phyloP scores from a whole-genome alignment of 1,284 basidiomycete species.

The Apiotrichum brassicae region DNA sequence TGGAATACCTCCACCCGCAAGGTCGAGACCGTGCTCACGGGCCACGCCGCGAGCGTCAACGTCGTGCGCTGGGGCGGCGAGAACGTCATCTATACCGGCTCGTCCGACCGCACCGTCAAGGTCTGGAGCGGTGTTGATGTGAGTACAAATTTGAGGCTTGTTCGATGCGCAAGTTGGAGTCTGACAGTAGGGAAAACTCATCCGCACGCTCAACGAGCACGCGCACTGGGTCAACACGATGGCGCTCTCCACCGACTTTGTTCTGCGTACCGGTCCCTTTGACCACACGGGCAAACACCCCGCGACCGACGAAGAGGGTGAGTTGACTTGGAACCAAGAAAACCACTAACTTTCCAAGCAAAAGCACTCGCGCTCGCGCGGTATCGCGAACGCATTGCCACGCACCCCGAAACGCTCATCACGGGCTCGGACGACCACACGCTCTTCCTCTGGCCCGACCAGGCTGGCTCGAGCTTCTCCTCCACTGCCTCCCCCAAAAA shows the following conservation, averaged over 20 bases:
- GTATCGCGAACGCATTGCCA: constrained; percentile 62
- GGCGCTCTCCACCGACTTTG: constrained; percentile 89
- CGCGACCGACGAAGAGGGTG: constrained; percentile 66
- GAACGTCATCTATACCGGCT: constrained; percentile 87
- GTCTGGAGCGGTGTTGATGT: constrained; percentile 85
- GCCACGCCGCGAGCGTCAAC: constrained; percentile 91
- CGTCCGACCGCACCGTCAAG: constrained; percentile 86
- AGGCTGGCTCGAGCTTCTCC: constrained; percentile 52
- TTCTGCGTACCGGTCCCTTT: constrained; percentile 89
- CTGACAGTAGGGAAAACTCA: constrained; percentile 51
- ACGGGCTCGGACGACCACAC: constrained; percentile 94
- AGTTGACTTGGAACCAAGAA: no score
- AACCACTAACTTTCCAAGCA: constrained; percentile 44
- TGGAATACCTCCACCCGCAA: constrained; percentile 74
- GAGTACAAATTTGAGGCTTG: constrained; percentile 23
- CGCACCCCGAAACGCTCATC: constrained; percentile 75
- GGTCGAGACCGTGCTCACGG: constrained; percentile 80
- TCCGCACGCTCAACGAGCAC: constrained; percentile 77
- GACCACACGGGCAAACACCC: constrained; percentile 77
- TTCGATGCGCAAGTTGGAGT: not conserved
- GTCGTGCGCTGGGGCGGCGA: constrained; percentile 92
- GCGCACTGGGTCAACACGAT: constrained; percentile 99
- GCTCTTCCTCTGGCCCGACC: constrained; percentile 77
- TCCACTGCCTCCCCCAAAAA: constrained; percentile 56
- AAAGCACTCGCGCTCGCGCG: constrained; percentile 66